These are phyloP conservation scores for Alopecurus myosuroides DNA, from an alignment of 176 grass and related monocot genomes.

Conservation along the genomic window DNA sequence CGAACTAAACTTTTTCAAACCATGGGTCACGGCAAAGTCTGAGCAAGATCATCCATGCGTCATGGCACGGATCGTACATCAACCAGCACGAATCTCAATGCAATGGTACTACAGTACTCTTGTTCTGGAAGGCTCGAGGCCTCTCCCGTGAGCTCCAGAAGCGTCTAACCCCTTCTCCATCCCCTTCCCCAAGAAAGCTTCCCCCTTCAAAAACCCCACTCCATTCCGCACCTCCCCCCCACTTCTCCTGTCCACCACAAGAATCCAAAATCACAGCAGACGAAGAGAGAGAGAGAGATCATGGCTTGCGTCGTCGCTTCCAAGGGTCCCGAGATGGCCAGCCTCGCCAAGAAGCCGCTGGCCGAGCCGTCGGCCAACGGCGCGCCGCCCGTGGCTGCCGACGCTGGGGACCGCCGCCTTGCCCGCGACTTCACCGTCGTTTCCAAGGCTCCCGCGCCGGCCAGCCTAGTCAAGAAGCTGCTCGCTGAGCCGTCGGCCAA, in stretches of 20 bases:
- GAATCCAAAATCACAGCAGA: not conserved
- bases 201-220: not conserved
- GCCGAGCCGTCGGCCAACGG: not conserved
- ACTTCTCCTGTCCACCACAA: not conserved
- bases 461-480: conserved; percentile 4
- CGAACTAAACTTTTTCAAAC: too few species aligned
- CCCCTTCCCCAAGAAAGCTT: conserved; percentile 40
- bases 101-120: not conserved
- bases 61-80: too few species aligned
- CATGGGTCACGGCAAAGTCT: too few species aligned
- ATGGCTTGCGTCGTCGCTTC: conserved; percentile 46
- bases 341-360: conserved; percentile 32
- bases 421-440: not conserved
- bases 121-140: conserved; percentile 12
- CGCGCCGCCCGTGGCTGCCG: not conserved
- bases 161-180: conserved; percentile 24
- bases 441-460: not conserved
- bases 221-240: not conserved
- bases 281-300: not conserved
- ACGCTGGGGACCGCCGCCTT: not conserved
- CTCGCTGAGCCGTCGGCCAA: not conserved
- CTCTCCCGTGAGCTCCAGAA: not conserved
- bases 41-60: too few species aligned
- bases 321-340: conserved; percentile 1
- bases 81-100: conserved; percentile 2